A percentile compares a stretch with the other conserved stretches of the same genome.
phyloP scores from a whole-genome alignment of 305 asterid species.

The Stenogyne calaminthoides region DNA sequence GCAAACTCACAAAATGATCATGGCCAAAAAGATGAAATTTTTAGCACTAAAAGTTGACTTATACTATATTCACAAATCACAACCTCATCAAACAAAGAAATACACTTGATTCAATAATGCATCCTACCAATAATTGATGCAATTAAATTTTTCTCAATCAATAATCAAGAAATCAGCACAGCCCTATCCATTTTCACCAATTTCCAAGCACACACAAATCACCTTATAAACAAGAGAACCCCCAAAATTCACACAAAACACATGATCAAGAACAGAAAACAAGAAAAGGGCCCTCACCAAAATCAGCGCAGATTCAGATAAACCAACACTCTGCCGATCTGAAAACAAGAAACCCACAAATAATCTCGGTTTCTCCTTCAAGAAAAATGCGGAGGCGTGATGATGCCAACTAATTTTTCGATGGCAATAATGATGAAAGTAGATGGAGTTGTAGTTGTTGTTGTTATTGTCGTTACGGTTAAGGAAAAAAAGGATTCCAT shows the following conservation, averaged over 20 bases:
- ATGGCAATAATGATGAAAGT: constrained; percentile 33
- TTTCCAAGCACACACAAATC: background rate
- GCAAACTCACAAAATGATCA: constrained; percentile 13
- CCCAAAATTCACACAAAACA: constrained; percentile 32
- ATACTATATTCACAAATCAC: constrained; percentile 10
- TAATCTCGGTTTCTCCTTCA: background rate
- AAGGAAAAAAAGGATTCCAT: constrained; percentile 58
- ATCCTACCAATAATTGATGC: constrained; percentile 16
- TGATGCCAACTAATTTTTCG: constrained; percentile 27
- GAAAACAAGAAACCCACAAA: constrained; percentile 14
- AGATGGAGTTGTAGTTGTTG: constrained; percentile 42
- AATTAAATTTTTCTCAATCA: background rate
- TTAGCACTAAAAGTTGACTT: constrained; percentile 12
- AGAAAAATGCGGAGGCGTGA: constrained; percentile 34
- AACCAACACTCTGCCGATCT: constrained; percentile 25
- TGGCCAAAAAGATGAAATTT: background rate
- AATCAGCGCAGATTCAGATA: constrained; percentile 41
- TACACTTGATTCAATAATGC: constrained; percentile 14
- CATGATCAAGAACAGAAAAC: constrained; percentile 21
- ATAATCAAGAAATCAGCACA: constrained; percentile 18
- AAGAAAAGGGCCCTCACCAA: constrained; percentile 35
- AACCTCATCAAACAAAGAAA: background rate
- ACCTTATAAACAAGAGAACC: constrained; percentile 11
- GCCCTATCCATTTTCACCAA: background rate
- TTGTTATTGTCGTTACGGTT: constrained; percentile 49